Evolutionary conservation across 371 early-diverging fungal genomes (phyloP), one percentile per base, ranked within the genome.

Genomic region (Basidiobolus heterosporus): DNA sequence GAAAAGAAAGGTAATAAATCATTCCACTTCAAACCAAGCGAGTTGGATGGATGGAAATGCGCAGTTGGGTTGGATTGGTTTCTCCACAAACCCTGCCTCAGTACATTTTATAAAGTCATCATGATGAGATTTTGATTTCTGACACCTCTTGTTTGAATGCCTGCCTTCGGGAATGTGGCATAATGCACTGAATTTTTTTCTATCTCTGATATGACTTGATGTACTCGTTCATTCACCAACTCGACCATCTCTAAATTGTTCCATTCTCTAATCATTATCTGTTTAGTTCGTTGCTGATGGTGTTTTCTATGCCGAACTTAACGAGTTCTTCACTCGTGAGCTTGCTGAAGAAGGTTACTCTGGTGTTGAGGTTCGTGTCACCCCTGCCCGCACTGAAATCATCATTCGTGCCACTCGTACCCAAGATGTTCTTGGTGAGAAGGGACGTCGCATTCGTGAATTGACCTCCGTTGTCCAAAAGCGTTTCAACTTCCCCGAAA

Each of bases 241-340:
- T 30, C 30, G 9, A 30, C 30, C 30, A 9, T 9, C 30, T 5
- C 30, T 30, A n/a, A n/a, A n/a, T n/a, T n/a, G n/a, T n/a, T n/a
- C 30, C 5, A 3, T 30, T 30, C 9, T 5, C 30, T 30, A 30
- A 30, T 30, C 9, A 9, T 5, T 30, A 3, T 30, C 5, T 30
- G 30, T 30, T 30, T 68, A 90, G 91, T 88, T 91, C 69, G 89
- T 97, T 64, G 94, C 93, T 72, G 98, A 97, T 78, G 98, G 98
- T 83, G 94, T 97, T 50, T 95, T 97, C 84, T 93, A 90, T 80
- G 94, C 98, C 64, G 98, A 97, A 74, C 81, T 97, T 65, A 95
- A 97, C 86, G 92, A 93, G 74, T 92, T 93, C 82, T 84, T 97
- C 71, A 83, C 86, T 64, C 91, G 94, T 66, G 82, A 89, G 72